These are phyloP conservation scores for Marvania coccoides DNA, from an alignment of 139 green algal genomes.

Conservation along the genomic window DNA sequence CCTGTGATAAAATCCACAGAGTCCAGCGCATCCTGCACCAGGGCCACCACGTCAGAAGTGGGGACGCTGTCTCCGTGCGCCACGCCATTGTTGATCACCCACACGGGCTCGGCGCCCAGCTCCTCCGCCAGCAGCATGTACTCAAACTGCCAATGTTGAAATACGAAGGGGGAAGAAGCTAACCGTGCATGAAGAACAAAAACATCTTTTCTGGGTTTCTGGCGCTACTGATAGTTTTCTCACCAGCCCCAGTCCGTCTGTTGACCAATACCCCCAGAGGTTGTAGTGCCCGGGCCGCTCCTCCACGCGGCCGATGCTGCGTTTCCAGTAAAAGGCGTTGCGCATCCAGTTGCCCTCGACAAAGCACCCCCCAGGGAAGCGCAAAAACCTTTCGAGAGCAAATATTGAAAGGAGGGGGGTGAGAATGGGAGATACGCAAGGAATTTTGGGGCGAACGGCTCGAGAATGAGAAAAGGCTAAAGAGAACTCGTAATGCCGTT, in stretches of 20 bases:
- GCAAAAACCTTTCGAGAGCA: constrained; percentile 29
- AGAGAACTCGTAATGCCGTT: no score
- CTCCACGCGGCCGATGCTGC: constrained; percentile 29
- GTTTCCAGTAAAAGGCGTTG: constrained; percentile 49
- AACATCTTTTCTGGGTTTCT: no score
- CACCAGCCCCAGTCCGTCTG: constrained; percentile 56
- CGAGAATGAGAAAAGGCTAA: no score
- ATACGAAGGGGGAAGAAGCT: no score
- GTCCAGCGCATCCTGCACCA: constrained; percentile 47
- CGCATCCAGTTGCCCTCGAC: constrained; percentile 43
- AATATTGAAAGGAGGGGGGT: neutral
- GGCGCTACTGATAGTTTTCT: no score
- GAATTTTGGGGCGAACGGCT: no score
- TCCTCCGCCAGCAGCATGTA: constrained; percentile 58
- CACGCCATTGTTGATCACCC: constrained; percentile 53
- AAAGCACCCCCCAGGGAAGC: constrained; percentile 62
- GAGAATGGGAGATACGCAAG: neutral
- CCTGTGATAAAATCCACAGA: constrained; percentile 54
- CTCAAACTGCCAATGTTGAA: no score
- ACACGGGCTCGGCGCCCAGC: constrained; percentile 47
- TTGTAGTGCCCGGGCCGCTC: constrained; percentile 54
- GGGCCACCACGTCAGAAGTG: neutral
- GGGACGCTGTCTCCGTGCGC: constrained; percentile 28
- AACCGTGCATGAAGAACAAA: no score
- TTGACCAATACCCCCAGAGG: constrained; percentile 63